Evolutionary conservation across 73 alveolate genomes (phyloP).

Genomic region (Blepharisma stoltei): DNA sequence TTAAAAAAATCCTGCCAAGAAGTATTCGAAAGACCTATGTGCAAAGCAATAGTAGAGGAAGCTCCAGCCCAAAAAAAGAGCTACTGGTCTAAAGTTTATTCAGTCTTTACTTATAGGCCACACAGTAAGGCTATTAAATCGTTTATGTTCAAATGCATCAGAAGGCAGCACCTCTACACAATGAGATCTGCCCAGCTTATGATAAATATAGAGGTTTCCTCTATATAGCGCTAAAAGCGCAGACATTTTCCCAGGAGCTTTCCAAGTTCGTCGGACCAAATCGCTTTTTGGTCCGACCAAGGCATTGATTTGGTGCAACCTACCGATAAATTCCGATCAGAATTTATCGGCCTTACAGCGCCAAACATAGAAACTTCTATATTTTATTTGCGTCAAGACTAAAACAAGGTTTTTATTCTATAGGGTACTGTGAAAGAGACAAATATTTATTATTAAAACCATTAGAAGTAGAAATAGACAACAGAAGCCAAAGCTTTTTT

Average conservation of each 20-base stretch:
- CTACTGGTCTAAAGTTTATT: not conserved
- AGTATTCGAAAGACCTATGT: not conserved
- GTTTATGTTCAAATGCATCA: not conserved
- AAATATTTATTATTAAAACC: not conserved
- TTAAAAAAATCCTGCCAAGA: constrained; percentile 7
- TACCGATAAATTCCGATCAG: no score
- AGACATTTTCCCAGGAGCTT: no score
- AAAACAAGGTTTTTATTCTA: constrained; percentile 1
- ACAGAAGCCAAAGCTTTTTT: not conserved
- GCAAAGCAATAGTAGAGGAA: not conserved
- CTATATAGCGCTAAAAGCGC: no score
- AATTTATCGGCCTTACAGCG: no score
- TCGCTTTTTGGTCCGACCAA: no score
- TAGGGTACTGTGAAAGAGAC: not conserved
- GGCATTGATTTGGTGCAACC: no score
- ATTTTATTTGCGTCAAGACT: not conserved
- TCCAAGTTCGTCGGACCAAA: no score
- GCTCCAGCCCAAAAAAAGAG: not conserved
- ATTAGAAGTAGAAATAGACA: not conserved
- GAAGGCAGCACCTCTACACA: not conserved
- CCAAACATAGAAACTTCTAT: no score
- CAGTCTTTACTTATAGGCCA: not conserved
- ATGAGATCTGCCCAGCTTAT: not conserved
- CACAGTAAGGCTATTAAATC: constrained; percentile 11
- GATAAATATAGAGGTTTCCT: no score